Conservation (phyloP, 2,329 filamentous ascomycete genomes). For the Westerdykella sp. region DNA sequence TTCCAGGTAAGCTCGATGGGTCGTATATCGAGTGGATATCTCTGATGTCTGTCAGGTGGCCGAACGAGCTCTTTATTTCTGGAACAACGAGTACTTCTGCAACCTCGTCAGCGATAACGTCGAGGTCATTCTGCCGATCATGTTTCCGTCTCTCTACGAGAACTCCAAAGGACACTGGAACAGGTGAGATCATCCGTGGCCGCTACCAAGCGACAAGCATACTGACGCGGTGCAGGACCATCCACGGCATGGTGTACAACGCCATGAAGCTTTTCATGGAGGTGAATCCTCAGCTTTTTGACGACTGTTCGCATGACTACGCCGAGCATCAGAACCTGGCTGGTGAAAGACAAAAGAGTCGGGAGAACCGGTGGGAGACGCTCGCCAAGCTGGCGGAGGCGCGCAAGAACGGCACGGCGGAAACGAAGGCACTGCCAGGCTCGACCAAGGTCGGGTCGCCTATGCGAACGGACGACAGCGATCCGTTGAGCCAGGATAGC, state of each 20-base stretch:
- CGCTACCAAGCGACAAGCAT: conserved; percentile 1
- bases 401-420: conserved; percentile 48
- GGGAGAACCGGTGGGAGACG: conserved; percentile 84
- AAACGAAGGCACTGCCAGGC: conserved; percentile 13
- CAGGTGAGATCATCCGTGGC: conserved; percentile 53
- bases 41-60: conserved; percentile 57
- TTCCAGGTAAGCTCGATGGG: conserved; percentile 61
- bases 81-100: conserved; percentile 99
- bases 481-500: conserved; percentile 73
- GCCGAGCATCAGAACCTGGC: conserved; percentile 93
- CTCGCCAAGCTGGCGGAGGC: conserved; percentile 74
- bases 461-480: conserved; percentile 63
- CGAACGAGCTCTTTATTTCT: conserved; percentile 95
- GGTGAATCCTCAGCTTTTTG: conserved; percentile 96
- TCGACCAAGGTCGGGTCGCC: conserved; percentile 36
- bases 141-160: conserved; percentile 97
- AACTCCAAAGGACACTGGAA: conserved; percentile 99
- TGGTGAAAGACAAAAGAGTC: conserved; percentile 71
- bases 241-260: conserved; percentile 99
- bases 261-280: conserved; percentile 99
- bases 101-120: conserved; percentile 99
- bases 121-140: conserved; percentile 95
- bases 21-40: background rate
- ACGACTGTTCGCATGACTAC: conserved; percentile 97
- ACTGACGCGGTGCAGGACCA: conserved; percentile 59